Percentiles rank a stretch among this genome's conserved stretches.
phyloP scores from a whole-genome alignment of 2,329 filamentous ascomycete genomes.

The Trichoderma citrinoviride region DNA sequence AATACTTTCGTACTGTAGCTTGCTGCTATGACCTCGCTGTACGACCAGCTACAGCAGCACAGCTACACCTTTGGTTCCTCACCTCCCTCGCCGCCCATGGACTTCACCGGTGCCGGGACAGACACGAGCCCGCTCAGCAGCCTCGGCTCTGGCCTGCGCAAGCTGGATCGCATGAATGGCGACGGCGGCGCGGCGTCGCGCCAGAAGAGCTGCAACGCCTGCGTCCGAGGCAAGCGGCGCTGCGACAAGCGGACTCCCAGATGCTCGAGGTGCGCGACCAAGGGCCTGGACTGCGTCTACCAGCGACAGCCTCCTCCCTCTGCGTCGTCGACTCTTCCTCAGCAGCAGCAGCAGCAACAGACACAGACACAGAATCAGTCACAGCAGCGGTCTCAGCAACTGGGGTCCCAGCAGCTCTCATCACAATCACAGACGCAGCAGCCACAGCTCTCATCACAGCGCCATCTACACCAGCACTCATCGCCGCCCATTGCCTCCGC shows the following conservation, averaged over 20 bases:
- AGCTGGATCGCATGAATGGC: neutral
- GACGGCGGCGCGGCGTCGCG: slow-evolving; percentile 40
- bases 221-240: slow-evolving; percentile 47
- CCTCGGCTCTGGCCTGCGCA: neutral
- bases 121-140: slow-evolving; percentile 9
- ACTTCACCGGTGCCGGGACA: neutral
- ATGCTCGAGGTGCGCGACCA: slow-evolving; percentile 44
- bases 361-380: slow-evolving; percentile 25
- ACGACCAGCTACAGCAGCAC: slow-evolving; percentile 3
- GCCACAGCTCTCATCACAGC: too few species aligned
- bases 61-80: neutral
- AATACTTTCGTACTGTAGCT: too few species aligned
- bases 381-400: slow-evolving; percentile 33
- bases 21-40: slow-evolving; percentile 6
- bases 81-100: slow-evolving; percentile 6
- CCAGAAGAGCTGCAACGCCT: slow-evolving; percentile 51
- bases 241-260: slow-evolving; percentile 46
- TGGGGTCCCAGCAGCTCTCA: neutral
- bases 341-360: slow-evolving; percentile 11
- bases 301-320: slow-evolving; percentile 34
- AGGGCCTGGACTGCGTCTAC: slow-evolving; percentile 44
- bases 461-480: slow-evolving; percentile 34
- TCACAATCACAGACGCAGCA: slow-evolving; percentile 15
- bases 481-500: slow-evolving; percentile 27
- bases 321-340: neutral